Conservation (phyloP, 169 alveolate genomes). For the Condylostoma magnum region DNA sequence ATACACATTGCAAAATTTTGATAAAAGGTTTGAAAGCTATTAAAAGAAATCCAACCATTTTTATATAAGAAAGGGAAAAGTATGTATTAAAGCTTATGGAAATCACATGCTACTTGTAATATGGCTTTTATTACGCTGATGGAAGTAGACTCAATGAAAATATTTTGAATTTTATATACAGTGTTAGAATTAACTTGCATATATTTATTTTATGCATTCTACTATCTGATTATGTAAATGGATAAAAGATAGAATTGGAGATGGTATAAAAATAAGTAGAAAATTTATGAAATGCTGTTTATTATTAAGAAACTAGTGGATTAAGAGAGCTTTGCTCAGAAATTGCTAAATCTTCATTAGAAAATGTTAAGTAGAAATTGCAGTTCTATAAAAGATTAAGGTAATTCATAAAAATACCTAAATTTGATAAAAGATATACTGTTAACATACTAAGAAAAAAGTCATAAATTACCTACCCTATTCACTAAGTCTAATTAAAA, state of each 20-base stretch:
- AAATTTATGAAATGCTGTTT: no score
- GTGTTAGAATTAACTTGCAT: no score
- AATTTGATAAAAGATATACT: not conserved
- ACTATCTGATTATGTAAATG: no score
- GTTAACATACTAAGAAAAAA: not conserved
- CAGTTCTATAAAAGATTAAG: not conserved
- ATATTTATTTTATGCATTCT: no score
- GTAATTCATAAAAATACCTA: not conserved
- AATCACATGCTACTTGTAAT: not conserved
- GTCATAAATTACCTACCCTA: conserved; percentile 11
- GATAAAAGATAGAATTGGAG: no score
- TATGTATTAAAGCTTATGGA: not conserved
- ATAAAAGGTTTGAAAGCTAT: not conserved
- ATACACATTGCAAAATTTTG: not conserved
- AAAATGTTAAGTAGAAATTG: not conserved
- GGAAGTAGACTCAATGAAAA: no score
- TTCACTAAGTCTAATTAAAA: not conserved
- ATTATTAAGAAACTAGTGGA: no score
- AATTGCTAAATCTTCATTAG: not conserved
- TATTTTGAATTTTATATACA: no score
- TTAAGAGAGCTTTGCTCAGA: conserved; percentile 1
- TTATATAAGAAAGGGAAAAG: not conserved
- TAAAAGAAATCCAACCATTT: not conserved
- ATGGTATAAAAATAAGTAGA: no score
- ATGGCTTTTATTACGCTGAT: not conserved